Conservation (phyloP, 805 yeast species). For the Wickerhamiella azymoides region DNA sequence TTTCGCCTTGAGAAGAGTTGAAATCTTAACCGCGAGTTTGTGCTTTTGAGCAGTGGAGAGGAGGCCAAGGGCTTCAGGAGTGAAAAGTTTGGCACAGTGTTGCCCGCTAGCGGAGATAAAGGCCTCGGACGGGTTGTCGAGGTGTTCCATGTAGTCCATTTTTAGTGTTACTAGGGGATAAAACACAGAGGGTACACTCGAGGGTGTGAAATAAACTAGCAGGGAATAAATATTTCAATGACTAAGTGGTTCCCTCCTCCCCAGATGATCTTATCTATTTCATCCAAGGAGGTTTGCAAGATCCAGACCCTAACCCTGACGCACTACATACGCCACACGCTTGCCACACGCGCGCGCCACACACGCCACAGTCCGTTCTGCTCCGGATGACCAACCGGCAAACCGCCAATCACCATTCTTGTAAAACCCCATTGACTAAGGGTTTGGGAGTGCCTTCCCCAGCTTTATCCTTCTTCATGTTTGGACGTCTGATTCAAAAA, state of each 20-base stretch:
- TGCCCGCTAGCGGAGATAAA: not conserved
- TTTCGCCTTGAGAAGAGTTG: conserved; percentile 27
- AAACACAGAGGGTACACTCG: too few relatives aligned
- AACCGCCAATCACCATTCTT: not conserved
- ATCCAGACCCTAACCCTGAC: too few relatives aligned
- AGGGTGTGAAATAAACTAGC: too few relatives aligned
- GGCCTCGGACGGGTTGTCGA: not conserved
- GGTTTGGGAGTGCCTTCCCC: not conserved
- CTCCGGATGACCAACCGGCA: too few relatives aligned
- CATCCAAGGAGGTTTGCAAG: too few relatives aligned
- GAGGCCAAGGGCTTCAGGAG: not conserved
- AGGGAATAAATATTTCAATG: not conserved
- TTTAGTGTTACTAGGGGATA: too few relatives aligned
- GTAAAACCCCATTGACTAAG: not conserved
- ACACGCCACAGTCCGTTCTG: too few relatives aligned
- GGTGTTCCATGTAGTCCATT: not conserved
- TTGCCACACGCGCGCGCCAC: too few relatives aligned
- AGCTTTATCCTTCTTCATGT: conserved; percentile 1
- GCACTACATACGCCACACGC: too few relatives aligned
- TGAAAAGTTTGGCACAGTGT: not conserved
- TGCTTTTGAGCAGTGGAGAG: conserved; percentile 15
- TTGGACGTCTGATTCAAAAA: not conserved
- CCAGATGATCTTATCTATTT: too few relatives aligned
- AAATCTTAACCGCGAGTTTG: conserved; percentile 22
- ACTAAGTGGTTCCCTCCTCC: too few relatives aligned